These are phyloP conservation scores for Polyporus arcularius DNA, from an alignment of 768 basidiomycete genomes.

Conservation along the genomic window DNA sequence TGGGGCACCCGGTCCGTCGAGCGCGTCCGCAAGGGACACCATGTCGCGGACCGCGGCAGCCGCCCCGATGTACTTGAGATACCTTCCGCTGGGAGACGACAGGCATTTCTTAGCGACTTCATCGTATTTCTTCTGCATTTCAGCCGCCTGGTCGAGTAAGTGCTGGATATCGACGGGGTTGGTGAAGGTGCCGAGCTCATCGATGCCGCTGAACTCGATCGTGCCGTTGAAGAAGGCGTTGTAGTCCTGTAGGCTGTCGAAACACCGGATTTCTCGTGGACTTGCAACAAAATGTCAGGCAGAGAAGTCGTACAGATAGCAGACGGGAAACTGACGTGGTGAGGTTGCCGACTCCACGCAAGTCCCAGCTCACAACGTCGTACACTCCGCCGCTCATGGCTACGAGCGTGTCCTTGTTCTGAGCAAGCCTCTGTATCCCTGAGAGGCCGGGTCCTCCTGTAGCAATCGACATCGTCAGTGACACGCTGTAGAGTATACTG, in stretches of 20 bases:
- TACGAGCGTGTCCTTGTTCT: background rate
- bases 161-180: conserved; percentile 2
- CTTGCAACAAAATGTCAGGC: background rate
- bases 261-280: conserved; percentile 7
- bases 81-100: background rate
- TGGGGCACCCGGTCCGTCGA: conserved; percentile 13
- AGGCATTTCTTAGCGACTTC: conserved; percentile 1
- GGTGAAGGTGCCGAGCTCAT: background rate
- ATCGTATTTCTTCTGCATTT: background rate
- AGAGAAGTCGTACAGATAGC: no score
- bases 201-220: background rate
- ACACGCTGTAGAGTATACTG: background rate
- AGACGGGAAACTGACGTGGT: background rate
- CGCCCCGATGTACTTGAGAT: conserved; percentile 6
- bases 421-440: background rate
- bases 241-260: background rate
- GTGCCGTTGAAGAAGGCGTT: background rate
- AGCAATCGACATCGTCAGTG: background rate
- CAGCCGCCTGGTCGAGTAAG: background rate
- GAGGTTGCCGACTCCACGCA: conserved; percentile 1
- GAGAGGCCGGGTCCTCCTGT: conserved; percentile 1
- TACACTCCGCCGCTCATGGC: background rate
- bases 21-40: conserved; percentile 12
- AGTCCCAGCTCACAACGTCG: conserved; percentile 6
- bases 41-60: conserved; percentile 10